A percentile compares a stretch with the other conserved stretches of the same genome.
Conservation (phyloP, 768 basidiomycete genomes). For the Kockovaella imperatae region DNA sequence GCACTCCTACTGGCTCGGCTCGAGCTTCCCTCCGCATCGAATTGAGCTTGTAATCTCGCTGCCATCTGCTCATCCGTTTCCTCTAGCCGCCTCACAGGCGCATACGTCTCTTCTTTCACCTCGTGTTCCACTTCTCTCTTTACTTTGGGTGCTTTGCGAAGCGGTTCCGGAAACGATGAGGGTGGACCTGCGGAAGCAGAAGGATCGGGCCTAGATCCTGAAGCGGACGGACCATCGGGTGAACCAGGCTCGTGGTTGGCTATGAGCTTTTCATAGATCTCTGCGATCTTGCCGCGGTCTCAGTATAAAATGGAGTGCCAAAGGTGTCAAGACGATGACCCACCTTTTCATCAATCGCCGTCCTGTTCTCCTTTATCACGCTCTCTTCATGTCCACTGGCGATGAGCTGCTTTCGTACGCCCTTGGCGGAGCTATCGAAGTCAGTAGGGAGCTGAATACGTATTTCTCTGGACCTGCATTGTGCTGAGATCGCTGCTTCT, state of each 20-base stretch:
- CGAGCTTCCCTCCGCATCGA: conserved; percentile 47
- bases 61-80: conserved; percentile 65
- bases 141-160: conserved; percentile 10
- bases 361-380: conserved; percentile 59
- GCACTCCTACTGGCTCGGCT: conserved; percentile 46
- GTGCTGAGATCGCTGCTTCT: conserved; percentile 24
- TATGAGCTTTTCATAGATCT: conserved; percentile 33
- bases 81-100: conserved; percentile 42
- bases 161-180: conserved; percentile 22
- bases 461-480: conserved; percentile 12
- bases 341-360: conserved; percentile 64
- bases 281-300: conserved; percentile 24
- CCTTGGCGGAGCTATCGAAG: conserved; percentile 55
- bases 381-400: conserved; percentile 48
- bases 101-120: not conserved
- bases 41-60: conserved; percentile 61
- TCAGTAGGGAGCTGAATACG: not conserved
- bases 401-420: conserved; percentile 68
- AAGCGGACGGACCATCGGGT: conserved; percentile 8
- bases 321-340: conserved; percentile 29
- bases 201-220: not conserved
- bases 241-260: conserved; percentile 1
- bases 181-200: conserved; percentile 10
- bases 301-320: conserved; percentile 17
- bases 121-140: conserved; percentile 16